Base-by-base conservation (phyloP, 192 early-diverging fungal species). In the Coemansia sp. region DNA sequence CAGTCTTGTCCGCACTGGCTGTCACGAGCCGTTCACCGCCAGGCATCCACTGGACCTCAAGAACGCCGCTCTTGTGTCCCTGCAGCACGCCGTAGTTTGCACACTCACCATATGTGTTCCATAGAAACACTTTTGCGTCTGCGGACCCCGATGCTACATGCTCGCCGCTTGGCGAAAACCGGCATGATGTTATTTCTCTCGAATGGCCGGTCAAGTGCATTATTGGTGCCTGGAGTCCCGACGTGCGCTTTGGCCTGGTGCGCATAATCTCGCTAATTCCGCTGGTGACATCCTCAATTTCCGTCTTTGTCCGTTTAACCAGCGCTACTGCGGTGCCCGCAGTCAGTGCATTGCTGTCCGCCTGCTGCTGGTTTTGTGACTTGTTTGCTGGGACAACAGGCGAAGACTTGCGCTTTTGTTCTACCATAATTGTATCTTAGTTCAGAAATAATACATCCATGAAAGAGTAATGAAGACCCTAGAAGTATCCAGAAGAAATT, bases 41-140 rank as follows among this genome's bases (percentile, higher is more conserved):
- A 19, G 90, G 81, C 53, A 93, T 91, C 97, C 97, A 99, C 54
- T 93, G 90, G 17, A 97, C 69, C 75, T 99, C 93, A 67, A 96
- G 65, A 17, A 99, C 82, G 4, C 93, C 81, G 43, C 93, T 90
- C 57, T 84, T 86, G 71, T 99, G 96, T 16, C 95, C 95, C 61
- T 92, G 90, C 61, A 99, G 81, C 16, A 92, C 76, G 6, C 89
- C 90, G 70, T 93, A 96, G 79, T 99, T 99, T 55, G 79, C 62
- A 71, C 93, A 93, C 58, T 96, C 95, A 6, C 95, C 92, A 70
- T 93, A 92, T 13, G 93, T 93, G 63, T 94, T 91, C 97, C 97
- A 99, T 45, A 99, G 74, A 65, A 94, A 88, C 20, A 98, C 92
- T n/a, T 84, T 80, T 73, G 88, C 83, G 72, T 98, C 97, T 54